A percentile compares a stretch with the other conserved stretches of the same genome.
Evolutionary conservation across 768 basidiomycete species (phyloP).

Genomic region (Termitomyces sp.): DNA sequence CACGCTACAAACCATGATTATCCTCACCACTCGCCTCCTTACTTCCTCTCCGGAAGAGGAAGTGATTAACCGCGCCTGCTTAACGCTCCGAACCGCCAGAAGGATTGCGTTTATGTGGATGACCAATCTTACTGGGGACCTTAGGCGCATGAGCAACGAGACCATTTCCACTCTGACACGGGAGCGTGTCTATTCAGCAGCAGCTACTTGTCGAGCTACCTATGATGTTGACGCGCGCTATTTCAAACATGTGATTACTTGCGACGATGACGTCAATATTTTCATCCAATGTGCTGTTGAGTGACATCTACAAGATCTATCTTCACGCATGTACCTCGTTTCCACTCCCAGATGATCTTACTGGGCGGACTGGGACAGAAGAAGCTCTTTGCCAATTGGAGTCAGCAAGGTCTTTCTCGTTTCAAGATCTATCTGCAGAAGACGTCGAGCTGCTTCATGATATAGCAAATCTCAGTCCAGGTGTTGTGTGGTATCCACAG

Average conservation of each 20-base stretch:
- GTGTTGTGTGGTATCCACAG: conserved; percentile 32
- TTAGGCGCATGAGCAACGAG: neutral
- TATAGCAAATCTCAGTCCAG: conserved; percentile 30
- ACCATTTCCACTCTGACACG: neutral
- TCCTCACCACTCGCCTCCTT: conserved; percentile 33
- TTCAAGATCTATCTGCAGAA: conserved; percentile 27
- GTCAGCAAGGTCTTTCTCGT: conserved; percentile 35
- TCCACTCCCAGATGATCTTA: conserved; percentile 40
- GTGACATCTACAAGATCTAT: conserved; percentile 33
- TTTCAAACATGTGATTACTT: conserved; percentile 12
- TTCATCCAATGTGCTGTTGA: conserved; percentile 21
- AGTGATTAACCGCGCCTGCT: conserved; percentile 16
- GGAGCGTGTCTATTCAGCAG: conserved; percentile 2
- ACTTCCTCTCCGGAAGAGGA: conserved; percentile 8
- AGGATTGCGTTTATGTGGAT: conserved; percentile 8
- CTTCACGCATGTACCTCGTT: conserved; percentile 43
- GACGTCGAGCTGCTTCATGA: conserved; percentile 27
- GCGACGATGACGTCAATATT: conserved; percentile 19
- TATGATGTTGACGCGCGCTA: conserved; percentile 19
- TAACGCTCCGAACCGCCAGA: conserved; percentile 21
- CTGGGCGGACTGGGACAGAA: conserved; percentile 37
- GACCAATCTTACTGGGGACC: neutral
- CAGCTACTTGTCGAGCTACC: conserved; percentile 11
- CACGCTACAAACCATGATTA: conserved; percentile 27
- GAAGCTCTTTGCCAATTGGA: conserved; percentile 37